Conservation (phyloP, 192 early-diverging fungal genomes). For the Entomortierella chlamydospora region DNA sequence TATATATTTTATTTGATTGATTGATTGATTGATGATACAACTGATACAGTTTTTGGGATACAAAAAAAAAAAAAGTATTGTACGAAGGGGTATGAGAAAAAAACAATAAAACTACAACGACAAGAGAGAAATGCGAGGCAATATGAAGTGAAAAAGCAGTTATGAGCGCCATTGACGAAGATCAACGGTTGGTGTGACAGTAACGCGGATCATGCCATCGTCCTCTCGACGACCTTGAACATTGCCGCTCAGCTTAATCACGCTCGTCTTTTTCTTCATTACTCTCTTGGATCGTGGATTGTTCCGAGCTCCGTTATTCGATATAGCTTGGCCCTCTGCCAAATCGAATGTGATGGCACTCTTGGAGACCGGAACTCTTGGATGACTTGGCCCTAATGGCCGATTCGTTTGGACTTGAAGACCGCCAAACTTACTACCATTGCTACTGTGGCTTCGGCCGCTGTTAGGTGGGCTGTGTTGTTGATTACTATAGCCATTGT, state of each 20-base stretch:
- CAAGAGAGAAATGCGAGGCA: neutral
- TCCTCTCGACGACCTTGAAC: conserved; percentile 49
- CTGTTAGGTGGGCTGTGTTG: conserved; percentile 6
- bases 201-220: conserved; percentile 44
- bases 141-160: neutral
- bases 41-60: too few relatives aligned
- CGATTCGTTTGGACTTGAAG: conserved; percentile 12
- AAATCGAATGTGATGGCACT: conserved; percentile 32
- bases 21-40: too few relatives aligned
- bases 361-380: conserved; percentile 16
- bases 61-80: neutral
- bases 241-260: conserved; percentile 46
- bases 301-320: neutral
- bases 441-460: conserved; percentile 4
- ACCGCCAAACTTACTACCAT: conserved; percentile 9
- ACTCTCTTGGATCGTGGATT: conserved; percentile 35
- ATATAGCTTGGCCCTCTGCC: conserved; percentile 12
- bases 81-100: too few relatives aligned
- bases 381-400: neutral
- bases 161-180: conserved; percentile 21
- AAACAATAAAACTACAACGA: neutral
- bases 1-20: too few relatives aligned
- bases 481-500: neutral
- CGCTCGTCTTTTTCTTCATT: conserved; percentile 56
- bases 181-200: conserved; percentile 12